A percentile compares a stretch with the other conserved stretches of the same genome.
Evolutionary conservation across 1,284 basidiomycete genomes (phyloP).

Genomic region (Puccinia novopanici): DNA sequence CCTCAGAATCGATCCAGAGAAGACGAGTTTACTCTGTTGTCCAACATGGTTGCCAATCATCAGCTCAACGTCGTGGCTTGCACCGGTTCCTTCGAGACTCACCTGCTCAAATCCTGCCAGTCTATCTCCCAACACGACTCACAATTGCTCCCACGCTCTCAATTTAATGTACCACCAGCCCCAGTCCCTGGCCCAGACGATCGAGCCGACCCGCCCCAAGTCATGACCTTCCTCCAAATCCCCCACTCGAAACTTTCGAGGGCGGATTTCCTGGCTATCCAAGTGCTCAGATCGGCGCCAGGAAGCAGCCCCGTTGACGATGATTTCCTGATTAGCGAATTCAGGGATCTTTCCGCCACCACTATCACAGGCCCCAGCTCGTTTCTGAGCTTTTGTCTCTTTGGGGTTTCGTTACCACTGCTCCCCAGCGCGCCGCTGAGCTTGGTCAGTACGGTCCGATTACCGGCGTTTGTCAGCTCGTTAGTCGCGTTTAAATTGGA

Average conservation of each 20-base stretch:
- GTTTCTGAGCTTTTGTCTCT: not conserved
- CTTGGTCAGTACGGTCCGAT: slow-evolving; percentile 52
- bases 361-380: not conserved
- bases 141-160: slow-evolving; percentile 19
- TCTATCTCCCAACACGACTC: slow-evolving; percentile 18
- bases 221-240: slow-evolving; percentile 15
- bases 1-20: not conserved
- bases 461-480: slow-evolving; percentile 31
- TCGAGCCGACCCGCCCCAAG: slow-evolving; percentile 10
- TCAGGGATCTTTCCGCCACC: slow-evolving; percentile 4
- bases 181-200: slow-evolving; percentile 31
- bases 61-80: slow-evolving; percentile 34
- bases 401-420: not conserved
- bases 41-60: slow-evolving; percentile 21
- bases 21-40: slow-evolving; percentile 27
- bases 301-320: too few relatives aligned
- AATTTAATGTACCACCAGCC: not conserved
- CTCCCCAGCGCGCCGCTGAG: slow-evolving; percentile 7
- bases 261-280: slow-evolving; percentile 23
- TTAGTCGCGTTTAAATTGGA: slow-evolving; percentile 27
- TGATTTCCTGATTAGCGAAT: slow-evolving; percentile 33
- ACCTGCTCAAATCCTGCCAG: not conserved
- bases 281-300: not conserved
- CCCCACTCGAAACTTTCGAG: not conserved
- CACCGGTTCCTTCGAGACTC: slow-evolving; percentile 18